A percentile compares a stretch with the other conserved stretches of the same genome.
phyloP scores from a whole-genome alignment of 2,329 filamentous ascomycete species.

The Phialophora verrucosa region DNA sequence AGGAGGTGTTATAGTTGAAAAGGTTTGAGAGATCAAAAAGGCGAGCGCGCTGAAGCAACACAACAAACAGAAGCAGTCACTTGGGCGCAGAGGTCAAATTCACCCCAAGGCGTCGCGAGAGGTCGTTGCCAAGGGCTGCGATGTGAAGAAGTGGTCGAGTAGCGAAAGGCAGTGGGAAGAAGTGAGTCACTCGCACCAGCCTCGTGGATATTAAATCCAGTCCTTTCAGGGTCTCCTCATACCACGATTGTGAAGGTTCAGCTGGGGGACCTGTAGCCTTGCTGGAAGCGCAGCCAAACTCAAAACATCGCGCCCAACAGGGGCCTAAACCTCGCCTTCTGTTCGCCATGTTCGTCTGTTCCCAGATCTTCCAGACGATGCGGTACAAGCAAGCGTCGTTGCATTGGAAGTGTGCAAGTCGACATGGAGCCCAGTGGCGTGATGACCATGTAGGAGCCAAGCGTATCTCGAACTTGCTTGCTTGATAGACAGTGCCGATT shows the following conservation, averaged over 20 bases:
- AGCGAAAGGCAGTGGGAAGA: not conserved
- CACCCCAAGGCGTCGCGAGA: not conserved
- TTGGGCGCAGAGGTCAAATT: not conserved
- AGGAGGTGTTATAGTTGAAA: constrained; percentile 1
- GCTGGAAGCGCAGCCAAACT: not conserved
- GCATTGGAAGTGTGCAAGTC: not conserved
- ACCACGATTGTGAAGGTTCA: not conserved
- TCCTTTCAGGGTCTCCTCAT: not conserved
- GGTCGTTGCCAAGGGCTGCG: not conserved
- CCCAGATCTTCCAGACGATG: not conserved
- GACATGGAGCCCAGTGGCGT: not conserved
- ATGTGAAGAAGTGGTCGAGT: not conserved
- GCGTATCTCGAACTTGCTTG: not conserved
- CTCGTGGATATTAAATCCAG: not conserved
- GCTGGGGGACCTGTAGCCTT: not conserved
- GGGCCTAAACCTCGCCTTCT: not conserved
- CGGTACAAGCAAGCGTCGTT: not conserved
- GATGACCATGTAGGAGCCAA: not conserved
- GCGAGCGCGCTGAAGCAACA: not conserved
- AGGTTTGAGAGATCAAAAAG: not conserved
- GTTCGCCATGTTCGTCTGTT: not conserved
- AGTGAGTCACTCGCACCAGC: not conserved
- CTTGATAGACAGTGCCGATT: not conserved
- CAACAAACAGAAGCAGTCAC: constrained; percentile 6
- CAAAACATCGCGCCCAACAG: not conserved